These are phyloP conservation scores for Thamnidium elegans DNA, from an alignment of 192 early-diverging fungal species.

Conservation along the genomic window DNA sequence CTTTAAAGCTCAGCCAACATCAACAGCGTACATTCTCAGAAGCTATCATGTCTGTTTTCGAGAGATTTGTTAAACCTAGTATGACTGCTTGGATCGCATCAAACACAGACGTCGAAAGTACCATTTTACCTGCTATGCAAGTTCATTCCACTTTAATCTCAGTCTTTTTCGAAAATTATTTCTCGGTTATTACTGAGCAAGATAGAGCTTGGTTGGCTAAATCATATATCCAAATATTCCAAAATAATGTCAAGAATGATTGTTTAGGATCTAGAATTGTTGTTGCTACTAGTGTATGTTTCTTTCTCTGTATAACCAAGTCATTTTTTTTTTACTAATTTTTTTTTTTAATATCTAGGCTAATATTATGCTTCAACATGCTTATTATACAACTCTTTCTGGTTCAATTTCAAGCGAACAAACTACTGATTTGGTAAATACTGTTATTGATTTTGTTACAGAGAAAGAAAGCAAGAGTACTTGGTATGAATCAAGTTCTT, in stretches of 20 bases:
- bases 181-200: not conserved
- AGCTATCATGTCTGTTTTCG: not conserved
- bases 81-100: constrained; percentile 3
- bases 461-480: constrained; percentile 6
- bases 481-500: not conserved
- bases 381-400: constrained; percentile 16
- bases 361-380: constrained; percentile 26
- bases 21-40: constrained; percentile 5
- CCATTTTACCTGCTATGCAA: constrained; percentile 27
- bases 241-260: not conserved
- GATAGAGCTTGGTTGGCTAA: not conserved
- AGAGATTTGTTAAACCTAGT: constrained; percentile 10
- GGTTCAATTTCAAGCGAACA: not conserved
- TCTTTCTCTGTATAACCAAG: too few relatives aligned
- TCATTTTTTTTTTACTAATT: not conserved
- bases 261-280: constrained; percentile 7
- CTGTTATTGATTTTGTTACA: not conserved
- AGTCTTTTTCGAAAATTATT: constrained; percentile 28
- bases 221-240: not conserved
- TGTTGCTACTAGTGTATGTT: constrained; percentile 20
- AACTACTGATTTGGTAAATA: not conserved
- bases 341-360: constrained; percentile 8
- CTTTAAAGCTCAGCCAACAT: constrained; percentile 10
- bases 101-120: not conserved
- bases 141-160: constrained; percentile 28